These are phyloP conservation scores for Phytophthora multivora DNA, from an alignment of 352 stramenopile species.

Conservation along the genomic window DNA sequence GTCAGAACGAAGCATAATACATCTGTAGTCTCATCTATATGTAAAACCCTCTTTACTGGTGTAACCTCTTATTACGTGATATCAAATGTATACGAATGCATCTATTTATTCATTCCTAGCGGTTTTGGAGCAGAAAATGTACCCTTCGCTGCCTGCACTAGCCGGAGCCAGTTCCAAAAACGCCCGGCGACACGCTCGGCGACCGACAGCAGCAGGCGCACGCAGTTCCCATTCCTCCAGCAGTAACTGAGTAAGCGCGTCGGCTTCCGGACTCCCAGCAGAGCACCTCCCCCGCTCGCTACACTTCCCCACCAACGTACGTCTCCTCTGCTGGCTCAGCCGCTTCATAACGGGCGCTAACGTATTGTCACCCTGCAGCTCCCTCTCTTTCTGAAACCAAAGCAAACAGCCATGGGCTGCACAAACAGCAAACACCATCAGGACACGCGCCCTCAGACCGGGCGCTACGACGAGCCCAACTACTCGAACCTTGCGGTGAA, in stretches of 20 bases:
- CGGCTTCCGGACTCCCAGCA: not conserved
- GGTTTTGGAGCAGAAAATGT: conserved; percentile 21
- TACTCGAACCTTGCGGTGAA: conserved; percentile 40
- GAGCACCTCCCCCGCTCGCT: conserved; percentile 3
- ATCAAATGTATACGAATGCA: too few species aligned
- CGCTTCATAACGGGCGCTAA: conserved; percentile 1
- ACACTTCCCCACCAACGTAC: conserved; percentile 11
- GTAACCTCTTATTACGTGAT: not conserved
- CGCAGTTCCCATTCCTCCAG: conserved; percentile 30
- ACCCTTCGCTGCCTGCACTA: conserved; percentile 23
- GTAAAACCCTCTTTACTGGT: too few species aligned
- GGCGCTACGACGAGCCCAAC: conserved; percentile 39
- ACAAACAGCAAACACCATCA: conserved; percentile 37
- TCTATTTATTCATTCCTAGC: not conserved
- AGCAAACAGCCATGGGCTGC: conserved; percentile 32
- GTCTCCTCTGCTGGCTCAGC: not conserved
- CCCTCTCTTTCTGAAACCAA: conserved; percentile 22
- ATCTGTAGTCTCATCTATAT: not conserved
- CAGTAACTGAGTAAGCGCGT: not conserved
- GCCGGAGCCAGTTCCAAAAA: conserved; percentile 31
- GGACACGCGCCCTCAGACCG: conserved; percentile 18
- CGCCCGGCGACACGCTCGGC: conserved; percentile 14
- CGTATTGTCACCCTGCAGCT: conserved; percentile 21
- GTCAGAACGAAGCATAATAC: too few species aligned
- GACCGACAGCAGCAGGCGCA: conserved; percentile 10